phyloP scores from a whole-genome alignment of 1,284 basidiomycete genomes.

The Somion occarium region DNA sequence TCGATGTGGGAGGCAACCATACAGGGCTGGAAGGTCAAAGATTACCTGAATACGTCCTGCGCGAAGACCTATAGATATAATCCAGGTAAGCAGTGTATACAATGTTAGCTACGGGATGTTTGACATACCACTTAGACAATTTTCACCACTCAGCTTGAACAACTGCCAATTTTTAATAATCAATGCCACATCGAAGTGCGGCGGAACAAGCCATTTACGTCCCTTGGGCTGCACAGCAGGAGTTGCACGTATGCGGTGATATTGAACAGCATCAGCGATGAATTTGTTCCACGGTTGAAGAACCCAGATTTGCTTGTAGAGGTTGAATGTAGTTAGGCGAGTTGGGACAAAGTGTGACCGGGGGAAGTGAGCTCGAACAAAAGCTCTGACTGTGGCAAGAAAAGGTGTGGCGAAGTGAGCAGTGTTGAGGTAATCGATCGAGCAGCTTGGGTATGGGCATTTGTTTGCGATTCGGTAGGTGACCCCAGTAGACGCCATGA shows the following conservation, averaged over 20 bases:
- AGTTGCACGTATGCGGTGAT: conserved; percentile 7
- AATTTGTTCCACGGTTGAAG: conserved; percentile 7
- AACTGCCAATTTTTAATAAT: conserved; percentile 5
- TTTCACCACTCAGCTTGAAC: neutral
- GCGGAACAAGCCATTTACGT: neutral
- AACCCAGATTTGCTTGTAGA: conserved; percentile 12
- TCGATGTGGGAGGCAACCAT: conserved; percentile 3
- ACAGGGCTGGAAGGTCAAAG: conserved; percentile 11
- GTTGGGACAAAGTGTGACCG: neutral
- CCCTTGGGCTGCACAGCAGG: neutral
- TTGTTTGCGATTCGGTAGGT: conserved; percentile 3
- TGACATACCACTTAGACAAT: conserved; percentile 1
- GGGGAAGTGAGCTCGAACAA: neutral
- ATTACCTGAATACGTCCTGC: conserved; percentile 9
- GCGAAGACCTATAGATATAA: conserved; percentile 6
- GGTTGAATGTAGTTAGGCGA: neutral
- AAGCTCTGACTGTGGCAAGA: conserved; percentile 5
- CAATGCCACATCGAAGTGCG: conserved; percentile 7
- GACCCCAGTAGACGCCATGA: neutral
- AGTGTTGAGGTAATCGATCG: neutral
- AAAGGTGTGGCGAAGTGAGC: conserved; percentile 1
- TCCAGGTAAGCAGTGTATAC: neutral
- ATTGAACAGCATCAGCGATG: neutral
- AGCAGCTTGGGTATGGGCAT: neutral
- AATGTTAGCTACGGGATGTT: neutral